Evolutionary conservation across 2,329 filamentous ascomycete species (phyloP).

Genomic region (Colletotrichum sp.): DNA sequence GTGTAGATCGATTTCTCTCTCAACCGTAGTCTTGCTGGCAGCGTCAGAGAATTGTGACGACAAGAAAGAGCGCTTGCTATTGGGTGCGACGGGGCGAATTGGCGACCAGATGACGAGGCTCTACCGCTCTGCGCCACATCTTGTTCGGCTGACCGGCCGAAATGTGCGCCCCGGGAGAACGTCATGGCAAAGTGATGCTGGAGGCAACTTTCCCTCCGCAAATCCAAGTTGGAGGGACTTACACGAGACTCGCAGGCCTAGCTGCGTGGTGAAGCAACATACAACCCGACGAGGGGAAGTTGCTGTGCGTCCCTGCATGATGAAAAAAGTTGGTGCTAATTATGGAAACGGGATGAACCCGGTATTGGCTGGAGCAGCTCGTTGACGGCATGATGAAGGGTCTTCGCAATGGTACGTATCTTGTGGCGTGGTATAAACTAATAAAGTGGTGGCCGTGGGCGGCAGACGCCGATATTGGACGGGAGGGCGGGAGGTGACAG

Average conservation of each 20-base stretch:
- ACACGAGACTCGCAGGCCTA: neutral
- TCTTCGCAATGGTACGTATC: constrained; percentile 1
- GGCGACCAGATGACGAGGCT: neutral
- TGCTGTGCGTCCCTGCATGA: constrained; percentile 16
- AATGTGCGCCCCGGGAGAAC: neutral
- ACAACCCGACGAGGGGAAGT: neutral
- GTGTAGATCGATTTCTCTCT: neutral
- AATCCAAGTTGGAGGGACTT: neutral
- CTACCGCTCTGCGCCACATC: neutral
- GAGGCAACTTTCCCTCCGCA: neutral
- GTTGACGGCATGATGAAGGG: constrained; percentile 12
- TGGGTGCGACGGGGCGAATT: neutral
- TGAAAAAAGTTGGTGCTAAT: constrained; percentile 15
- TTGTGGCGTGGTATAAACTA: neutral
- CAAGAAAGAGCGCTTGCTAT: neutral
- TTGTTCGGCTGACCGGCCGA: neutral
- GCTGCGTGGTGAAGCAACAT: constrained; percentile 1
- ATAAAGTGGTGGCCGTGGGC: neutral
- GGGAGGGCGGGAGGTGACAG: constrained; percentile 5
- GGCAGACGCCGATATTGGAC: constrained; percentile 7
- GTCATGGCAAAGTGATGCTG: neutral
- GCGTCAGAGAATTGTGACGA: neutral
- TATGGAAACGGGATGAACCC: constrained; percentile 21
- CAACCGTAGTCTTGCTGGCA: neutral
- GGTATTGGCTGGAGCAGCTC: constrained; percentile 5